Percentiles rank a stretch among this genome's conserved stretches.
These are phyloP conservation scores for Fusarium pilosicola DNA, from an alignment of 2,329 filamentous ascomycete species.

Conservation along the genomic window DNA sequence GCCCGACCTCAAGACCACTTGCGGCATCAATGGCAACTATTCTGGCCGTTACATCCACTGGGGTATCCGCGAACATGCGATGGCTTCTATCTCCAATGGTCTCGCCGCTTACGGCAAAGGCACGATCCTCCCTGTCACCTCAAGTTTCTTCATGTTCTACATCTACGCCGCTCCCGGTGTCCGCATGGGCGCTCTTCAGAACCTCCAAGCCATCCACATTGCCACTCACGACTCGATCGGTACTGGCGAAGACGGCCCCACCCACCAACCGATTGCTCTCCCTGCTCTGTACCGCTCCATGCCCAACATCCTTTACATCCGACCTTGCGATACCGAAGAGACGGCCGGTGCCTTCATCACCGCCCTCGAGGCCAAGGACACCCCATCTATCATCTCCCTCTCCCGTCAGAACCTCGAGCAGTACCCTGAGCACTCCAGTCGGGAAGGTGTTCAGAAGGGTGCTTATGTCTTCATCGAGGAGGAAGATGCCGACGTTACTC, in stretches of 20 bases:
- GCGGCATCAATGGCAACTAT: constrained; percentile 65
- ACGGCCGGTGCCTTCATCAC: constrained; percentile 63
- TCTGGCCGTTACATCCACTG: constrained; percentile 67
- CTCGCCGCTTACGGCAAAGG: constrained; percentile 66
- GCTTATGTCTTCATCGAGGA: constrained; percentile 59
- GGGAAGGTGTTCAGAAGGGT: constrained; percentile 55
- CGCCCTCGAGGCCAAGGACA: constrained; percentile 55
- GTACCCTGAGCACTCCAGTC: constrained; percentile 50
- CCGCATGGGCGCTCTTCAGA: constrained; percentile 68
- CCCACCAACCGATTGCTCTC: constrained; percentile 70
- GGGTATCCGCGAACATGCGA: constrained; percentile 70
- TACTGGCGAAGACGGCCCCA: constrained; percentile 69
- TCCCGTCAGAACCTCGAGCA: constrained; percentile 57
- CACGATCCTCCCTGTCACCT: constrained; percentile 67
- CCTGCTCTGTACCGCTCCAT: constrained; percentile 68
- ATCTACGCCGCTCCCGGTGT: constrained; percentile 66
- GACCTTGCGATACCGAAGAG: constrained; percentile 68
- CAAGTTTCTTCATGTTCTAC: constrained; percentile 73
- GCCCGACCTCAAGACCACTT: constrained; percentile 52
- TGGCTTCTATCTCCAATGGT: constrained; percentile 67
- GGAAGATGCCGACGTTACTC: constrained; percentile 55
- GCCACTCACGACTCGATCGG: constrained; percentile 71
- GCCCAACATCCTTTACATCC: constrained; percentile 70
- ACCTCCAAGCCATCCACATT: constrained; percentile 66
- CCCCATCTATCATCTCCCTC: constrained; percentile 60